A percentile compares a stretch with the other conserved stretches of the same genome.
phyloP scores from a whole-genome alignment of 2,329 filamentous ascomycete genomes.

The Ophiostoma quercus region DNA sequence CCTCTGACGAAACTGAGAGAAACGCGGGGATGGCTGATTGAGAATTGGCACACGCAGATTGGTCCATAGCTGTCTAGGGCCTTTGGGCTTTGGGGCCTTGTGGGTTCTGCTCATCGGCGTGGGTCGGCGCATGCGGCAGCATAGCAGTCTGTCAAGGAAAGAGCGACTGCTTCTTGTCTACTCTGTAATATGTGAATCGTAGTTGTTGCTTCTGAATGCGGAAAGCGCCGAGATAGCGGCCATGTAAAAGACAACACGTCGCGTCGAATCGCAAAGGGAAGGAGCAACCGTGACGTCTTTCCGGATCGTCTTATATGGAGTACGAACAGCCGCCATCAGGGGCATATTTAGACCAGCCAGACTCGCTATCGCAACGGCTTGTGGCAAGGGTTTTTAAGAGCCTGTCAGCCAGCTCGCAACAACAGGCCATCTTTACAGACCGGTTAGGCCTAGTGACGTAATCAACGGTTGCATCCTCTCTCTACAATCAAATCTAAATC shows the following conservation, averaged over 20 bases:
- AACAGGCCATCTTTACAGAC: neutral
- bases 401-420: neutral
- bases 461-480: neutral
- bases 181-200: too few species aligned
- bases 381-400: neutral
- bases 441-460: neutral
- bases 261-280: neutral
- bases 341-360: too few species aligned
- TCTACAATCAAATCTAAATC: neutral
- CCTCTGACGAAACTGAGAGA: conserved; percentile 17
- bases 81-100: neutral
- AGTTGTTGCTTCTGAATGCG: neutral
- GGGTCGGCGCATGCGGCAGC: conserved; percentile 2
- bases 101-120: neutral
- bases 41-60: conserved; percentile 25
- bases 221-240: neutral
- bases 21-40: conserved; percentile 27
- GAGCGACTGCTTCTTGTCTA: neutral
- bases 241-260: neutral
- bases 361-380: neutral
- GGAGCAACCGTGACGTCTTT: neutral
- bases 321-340: neutral
- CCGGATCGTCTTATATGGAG: neutral
- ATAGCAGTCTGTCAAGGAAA: neutral
- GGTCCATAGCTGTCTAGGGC: neutral